Conservation (phyloP, 1,284 basidiomycete genomes). For the Sphaerobolus stellatus region DNA sequence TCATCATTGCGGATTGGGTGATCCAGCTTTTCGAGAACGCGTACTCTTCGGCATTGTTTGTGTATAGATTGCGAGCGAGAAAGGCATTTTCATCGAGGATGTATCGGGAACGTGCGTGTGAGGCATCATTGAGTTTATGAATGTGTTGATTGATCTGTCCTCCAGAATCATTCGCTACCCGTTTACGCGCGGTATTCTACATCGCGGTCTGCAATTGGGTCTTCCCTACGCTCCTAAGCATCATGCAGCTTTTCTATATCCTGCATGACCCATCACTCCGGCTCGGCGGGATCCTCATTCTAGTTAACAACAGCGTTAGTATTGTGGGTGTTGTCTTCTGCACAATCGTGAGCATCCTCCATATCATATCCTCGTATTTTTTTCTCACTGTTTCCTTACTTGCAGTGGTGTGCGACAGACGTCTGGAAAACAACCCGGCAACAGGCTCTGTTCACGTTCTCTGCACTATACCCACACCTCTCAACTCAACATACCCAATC, state of each 20-base stretch:
- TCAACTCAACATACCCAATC: background rate
- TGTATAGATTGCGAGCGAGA: background rate
- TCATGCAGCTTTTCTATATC: slow-evolving; percentile 21
- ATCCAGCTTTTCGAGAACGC: slow-evolving; percentile 28
- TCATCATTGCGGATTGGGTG: slow-evolving; percentile 30
- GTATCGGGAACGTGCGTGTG: slow-evolving; percentile 16
- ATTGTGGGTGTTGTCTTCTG: slow-evolving; percentile 40
- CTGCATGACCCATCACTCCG: background rate
- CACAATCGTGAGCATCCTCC: slow-evolving; percentile 29
- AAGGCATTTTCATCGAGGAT: slow-evolving; percentile 7
- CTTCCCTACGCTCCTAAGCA: slow-evolving; percentile 28
- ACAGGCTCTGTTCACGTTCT: too few species aligned
- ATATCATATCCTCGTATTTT: background rate
- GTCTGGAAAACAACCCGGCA: slow-evolving; percentile 10
- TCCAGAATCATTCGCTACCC: slow-evolving; percentile 3
- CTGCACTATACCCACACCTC: background rate
- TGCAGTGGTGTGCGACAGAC: slow-evolving; percentile 4
- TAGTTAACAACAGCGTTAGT: slow-evolving; percentile 30
- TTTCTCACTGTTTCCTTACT: background rate
- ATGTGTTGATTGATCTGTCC: slow-evolving; percentile 9
- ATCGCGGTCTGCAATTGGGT: slow-evolving; percentile 31
- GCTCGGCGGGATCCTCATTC: slow-evolving; percentile 23
- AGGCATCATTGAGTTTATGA: slow-evolving; percentile 16
- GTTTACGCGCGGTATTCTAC: slow-evolving; percentile 26
- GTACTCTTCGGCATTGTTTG: slow-evolving; percentile 18